These are phyloP conservation scores for Thamnidium elegans DNA, from an alignment of 192 early-diverging fungal genomes.

Conservation along the genomic window DNA sequence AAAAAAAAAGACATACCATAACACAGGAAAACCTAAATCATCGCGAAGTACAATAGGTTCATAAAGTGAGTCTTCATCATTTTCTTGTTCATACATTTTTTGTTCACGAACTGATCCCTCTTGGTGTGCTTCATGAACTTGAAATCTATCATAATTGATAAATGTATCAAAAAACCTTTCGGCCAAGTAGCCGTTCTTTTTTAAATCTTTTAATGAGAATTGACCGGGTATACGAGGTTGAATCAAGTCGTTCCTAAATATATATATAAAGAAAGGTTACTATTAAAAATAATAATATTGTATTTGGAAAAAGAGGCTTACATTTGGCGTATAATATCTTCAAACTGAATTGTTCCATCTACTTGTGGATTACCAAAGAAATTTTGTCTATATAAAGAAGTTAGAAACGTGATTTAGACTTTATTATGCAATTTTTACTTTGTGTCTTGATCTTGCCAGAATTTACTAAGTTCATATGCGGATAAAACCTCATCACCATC, in stretches of 20 bases:
- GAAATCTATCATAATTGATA: constrained; percentile 30
- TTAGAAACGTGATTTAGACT: not conserved
- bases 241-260: constrained; percentile 35
- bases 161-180: constrained; percentile 44
- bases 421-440: constrained; percentile 8
- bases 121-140: constrained; percentile 37
- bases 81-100: constrained; percentile 1
- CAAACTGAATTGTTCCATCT: constrained; percentile 25
- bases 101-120: constrained; percentile 7
- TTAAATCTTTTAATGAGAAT: constrained; percentile 31
- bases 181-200: constrained; percentile 31
- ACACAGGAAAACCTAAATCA: constrained; percentile 12
- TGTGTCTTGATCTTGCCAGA: constrained; percentile 80
- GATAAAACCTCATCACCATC: constrained; percentile 86
- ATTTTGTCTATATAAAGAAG: not conserved
- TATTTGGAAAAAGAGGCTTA: not conserved
- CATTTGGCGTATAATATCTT: constrained; percentile 40
- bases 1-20: not conserved
- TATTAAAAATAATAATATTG: not conserved
- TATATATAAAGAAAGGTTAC: not conserved
- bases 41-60: not conserved
- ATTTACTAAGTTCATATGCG: constrained; percentile 81
- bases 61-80: not conserved
- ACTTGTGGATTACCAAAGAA: not conserved
- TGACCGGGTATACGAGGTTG: constrained; percentile 31